These are phyloP conservation scores for Pythium guiyangense DNA, from an alignment of 352 stramenopile genomes.

Conservation along the genomic window DNA sequence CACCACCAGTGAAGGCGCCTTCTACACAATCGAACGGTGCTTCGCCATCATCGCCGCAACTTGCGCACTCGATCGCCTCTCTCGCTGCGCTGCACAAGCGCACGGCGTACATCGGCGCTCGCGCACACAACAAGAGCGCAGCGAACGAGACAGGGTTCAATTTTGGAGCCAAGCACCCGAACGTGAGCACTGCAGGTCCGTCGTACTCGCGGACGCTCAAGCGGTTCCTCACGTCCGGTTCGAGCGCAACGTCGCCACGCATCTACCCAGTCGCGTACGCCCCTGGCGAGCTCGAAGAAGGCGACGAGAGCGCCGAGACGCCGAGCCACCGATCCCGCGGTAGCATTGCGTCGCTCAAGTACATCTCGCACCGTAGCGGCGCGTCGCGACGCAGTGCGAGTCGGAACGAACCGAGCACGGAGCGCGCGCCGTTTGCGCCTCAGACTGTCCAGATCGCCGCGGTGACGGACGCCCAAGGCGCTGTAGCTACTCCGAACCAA, in stretches of 20 bases:
- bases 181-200: background rate
- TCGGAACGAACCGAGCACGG: background rate
- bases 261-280: slow-evolving; percentile 6
- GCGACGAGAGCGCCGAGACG: background rate
- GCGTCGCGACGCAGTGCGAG: background rate
- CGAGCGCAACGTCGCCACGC: background rate
- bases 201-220: slow-evolving; percentile 6
- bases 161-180: background rate
- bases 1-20: no score
- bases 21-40: no score
- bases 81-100: slow-evolving; percentile 2
- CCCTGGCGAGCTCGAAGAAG: background rate
- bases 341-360: background rate
- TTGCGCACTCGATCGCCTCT: background rate
- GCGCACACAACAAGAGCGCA: background rate
- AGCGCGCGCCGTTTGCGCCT: background rate
- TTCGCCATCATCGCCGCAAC: background rate
- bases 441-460: slow-evolving; percentile 15
- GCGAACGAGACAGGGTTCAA: background rate
- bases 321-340: no score
- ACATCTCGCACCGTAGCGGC: background rate
- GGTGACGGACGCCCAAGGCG: background rate
- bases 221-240: background rate
- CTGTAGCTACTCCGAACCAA: no score
- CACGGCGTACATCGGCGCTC: slow-evolving; percentile 5